phyloP scores from a whole-genome alignment of 2,329 filamentous ascomycete species.

The Fusarium sp. region DNA sequence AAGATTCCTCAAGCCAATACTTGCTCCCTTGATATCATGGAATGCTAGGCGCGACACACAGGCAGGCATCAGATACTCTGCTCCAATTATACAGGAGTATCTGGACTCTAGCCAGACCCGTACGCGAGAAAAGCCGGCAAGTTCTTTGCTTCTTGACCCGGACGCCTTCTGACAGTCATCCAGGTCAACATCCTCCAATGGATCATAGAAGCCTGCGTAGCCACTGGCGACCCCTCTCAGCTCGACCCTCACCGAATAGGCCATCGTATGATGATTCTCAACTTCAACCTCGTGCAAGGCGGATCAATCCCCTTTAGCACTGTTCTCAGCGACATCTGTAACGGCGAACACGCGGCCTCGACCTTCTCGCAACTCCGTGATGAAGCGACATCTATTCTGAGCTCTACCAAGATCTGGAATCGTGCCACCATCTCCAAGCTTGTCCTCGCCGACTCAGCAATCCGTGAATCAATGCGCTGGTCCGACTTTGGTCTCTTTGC shows the following conservation, averaged over 20 bases:
- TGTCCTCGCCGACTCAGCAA: neutral
- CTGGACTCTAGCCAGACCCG: neutral
- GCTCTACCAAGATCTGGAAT: neutral
- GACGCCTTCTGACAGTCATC: neutral
- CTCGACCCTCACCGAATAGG: neutral
- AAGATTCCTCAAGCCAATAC: neutral
- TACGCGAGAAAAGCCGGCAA: neutral
- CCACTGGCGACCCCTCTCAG: neutral
- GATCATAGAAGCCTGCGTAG: neutral
- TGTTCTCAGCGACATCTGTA: neutral
- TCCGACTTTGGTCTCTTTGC: neutral
- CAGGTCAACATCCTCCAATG: neutral
- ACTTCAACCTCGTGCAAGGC: neutral
- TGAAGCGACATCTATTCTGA: neutral
- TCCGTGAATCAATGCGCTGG: neutral
- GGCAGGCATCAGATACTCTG: neutral
- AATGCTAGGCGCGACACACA: neutral
- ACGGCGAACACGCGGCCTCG: neutral
- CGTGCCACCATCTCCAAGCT: neutral
- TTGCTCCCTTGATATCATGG: neutral
- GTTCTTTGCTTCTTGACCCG: fast-evolving
- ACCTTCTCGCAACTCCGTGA: neutral
- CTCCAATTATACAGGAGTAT: neutral
- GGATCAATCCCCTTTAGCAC: neutral
- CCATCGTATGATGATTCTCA: neutral